Conservation (phyloP, 768 basidiomycete species). For the Nidula microcarpa region DNA sequence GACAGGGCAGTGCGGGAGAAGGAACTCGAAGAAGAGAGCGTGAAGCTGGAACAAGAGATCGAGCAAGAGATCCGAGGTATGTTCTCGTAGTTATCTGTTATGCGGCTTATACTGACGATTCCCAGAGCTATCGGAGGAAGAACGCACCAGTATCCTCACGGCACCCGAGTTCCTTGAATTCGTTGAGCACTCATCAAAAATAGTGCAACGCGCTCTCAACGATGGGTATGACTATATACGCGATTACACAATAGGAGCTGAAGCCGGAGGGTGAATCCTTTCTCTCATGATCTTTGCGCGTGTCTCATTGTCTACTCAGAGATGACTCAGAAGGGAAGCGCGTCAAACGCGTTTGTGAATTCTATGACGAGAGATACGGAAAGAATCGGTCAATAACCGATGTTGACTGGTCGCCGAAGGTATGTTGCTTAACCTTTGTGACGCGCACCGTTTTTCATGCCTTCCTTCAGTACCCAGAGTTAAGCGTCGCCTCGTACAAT, state of each 20-base stretch:
- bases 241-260: constrained; percentile 91
- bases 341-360: constrained; percentile 92
- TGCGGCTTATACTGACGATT: background rate
- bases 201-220: constrained; percentile 90
- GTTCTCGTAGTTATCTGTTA: constrained; percentile 1
- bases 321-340: constrained; percentile 89
- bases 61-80: constrained; percentile 82
- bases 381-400: constrained; percentile 95
- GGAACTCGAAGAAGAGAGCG: constrained; percentile 79
- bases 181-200: constrained; percentile 91
- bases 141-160: constrained; percentile 75
- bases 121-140: constrained; percentile 83
- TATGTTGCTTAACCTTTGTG: constrained; percentile 19
- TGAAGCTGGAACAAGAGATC: constrained; percentile 81
- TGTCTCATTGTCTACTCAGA: constrained; percentile 29
- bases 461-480: constrained; percentile 78
- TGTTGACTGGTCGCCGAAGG: constrained; percentile 98
- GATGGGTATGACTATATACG: constrained; percentile 96
- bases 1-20: constrained; percentile 62
- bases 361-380: constrained; percentile 87
- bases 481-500: constrained; percentile 95
- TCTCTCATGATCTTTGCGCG: background rate
- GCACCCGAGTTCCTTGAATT: constrained; percentile 93
- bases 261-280: constrained; percentile 68
- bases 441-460: background rate